A percentile compares a stretch with the other conserved stretches of the same genome.
These are phyloP conservation scores for Boechera divaricarpa DNA, from an alignment of 345 rosid species.

Conservation along the genomic window DNA sequence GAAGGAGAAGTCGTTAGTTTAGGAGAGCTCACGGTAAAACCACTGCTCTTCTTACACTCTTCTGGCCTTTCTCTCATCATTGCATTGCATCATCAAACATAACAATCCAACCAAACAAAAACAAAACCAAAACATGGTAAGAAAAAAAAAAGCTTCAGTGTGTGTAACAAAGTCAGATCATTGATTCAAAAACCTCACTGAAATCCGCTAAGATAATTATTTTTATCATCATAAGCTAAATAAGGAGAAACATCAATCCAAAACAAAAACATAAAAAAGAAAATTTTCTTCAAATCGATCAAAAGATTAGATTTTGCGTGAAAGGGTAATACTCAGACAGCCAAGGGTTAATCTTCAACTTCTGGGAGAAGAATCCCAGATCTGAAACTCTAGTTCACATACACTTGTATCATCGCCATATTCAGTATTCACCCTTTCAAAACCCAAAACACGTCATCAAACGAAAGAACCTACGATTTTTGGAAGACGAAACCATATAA, in stretches of 20 bases:
- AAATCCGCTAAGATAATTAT: slow-evolving; percentile 93
- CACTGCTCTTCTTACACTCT: slow-evolving; percentile 74
- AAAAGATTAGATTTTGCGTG: not conserved
- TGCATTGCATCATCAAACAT: slow-evolving; percentile 37
- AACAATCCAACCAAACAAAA: not conserved
- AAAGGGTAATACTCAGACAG: slow-evolving; percentile 83
- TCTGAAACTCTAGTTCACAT: slow-evolving; percentile 99
- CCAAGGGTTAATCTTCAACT: slow-evolving; percentile 99
- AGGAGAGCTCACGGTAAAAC: slow-evolving; percentile 75
- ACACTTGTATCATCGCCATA: slow-evolving; percentile 67
- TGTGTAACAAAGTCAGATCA: slow-evolving; percentile 98
- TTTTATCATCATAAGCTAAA: slow-evolving; percentile 75
- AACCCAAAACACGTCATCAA: not conserved
- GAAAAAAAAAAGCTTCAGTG: slow-evolving; percentile 65
- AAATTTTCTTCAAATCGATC: not conserved
- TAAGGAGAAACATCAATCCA: not conserved
- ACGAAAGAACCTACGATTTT: too few relatives aligned
- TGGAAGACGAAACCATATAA: too few relatives aligned
- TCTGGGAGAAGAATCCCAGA: slow-evolving; percentile 60
- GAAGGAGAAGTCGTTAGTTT: slow-evolving; percentile 92
- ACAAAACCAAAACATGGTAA: not conserved
- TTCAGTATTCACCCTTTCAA: slow-evolving; percentile 24
- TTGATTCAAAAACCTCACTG: slow-evolving; percentile 69
- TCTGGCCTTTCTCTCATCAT: slow-evolving; percentile 70
- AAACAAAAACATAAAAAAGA: not conserved